These are phyloP conservation scores for Pseudogymnoascus sp. DNA, from an alignment of 2,329 filamentous ascomycete species.

Conservation along the genomic window DNA sequence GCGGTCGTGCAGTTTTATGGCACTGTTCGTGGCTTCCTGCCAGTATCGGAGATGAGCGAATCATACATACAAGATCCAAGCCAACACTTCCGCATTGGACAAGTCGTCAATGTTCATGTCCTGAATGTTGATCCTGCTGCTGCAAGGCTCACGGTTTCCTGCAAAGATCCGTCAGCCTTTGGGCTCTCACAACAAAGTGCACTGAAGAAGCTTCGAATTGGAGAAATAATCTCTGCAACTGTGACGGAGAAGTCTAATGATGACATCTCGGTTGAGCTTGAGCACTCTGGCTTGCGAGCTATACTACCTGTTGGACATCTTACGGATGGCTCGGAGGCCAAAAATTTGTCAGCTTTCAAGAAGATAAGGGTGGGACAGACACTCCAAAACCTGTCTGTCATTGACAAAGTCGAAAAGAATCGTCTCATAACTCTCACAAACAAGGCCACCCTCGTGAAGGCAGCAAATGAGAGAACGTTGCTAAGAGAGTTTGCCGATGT, in stretches of 20 bases:
- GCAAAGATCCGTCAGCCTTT: constrained; percentile 78
- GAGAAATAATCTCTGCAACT: constrained; percentile 66
- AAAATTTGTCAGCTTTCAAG: constrained; percentile 67
- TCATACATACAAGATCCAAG: constrained; percentile 84
- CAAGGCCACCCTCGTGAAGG: constrained; percentile 74
- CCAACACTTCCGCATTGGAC: constrained; percentile 81
- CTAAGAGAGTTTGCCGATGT: constrained; percentile 65
- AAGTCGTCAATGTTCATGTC: constrained; percentile 87
- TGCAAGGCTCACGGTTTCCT: constrained; percentile 74
- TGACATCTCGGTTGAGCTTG: constrained; percentile 67
- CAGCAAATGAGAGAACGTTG: constrained; percentile 61
- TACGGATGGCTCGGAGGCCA: constrained; percentile 73
- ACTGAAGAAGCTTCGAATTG: constrained; percentile 64
- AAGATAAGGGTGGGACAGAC: constrained; percentile 79
- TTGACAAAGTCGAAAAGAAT: constrained; percentile 77
- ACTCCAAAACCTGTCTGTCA: constrained; percentile 69
- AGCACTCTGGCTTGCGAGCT: constrained; percentile 66
- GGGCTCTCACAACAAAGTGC: constrained; percentile 67
- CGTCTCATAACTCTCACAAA: constrained; percentile 68
- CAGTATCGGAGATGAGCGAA: constrained; percentile 95
- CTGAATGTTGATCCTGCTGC: constrained; percentile 66
- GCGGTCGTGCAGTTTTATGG: constrained; percentile 93
- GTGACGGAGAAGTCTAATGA: constrained; percentile 76
- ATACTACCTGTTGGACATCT: constrained; percentile 70
- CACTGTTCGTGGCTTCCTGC: constrained; percentile 73